Evolutionary conservation across 352 stramenopile genomes (phyloP), one percentile per base, ranked within the genome.

Genomic region (Globisporangium uncinulatum): DNA sequence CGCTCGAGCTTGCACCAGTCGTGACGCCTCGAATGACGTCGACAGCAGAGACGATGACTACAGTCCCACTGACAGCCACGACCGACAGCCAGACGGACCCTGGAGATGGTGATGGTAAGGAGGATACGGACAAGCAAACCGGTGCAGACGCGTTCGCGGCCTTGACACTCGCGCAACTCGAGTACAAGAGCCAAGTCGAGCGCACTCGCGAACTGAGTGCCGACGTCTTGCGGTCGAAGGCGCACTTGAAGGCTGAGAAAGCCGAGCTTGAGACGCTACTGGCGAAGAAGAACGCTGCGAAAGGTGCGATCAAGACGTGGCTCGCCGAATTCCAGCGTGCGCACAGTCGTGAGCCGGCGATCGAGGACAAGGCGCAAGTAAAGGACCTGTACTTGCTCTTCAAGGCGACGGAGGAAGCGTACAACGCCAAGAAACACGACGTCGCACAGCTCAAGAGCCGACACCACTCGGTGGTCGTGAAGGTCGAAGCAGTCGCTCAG

Each of bases 311-410:
- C 52, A 93, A 89, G 63, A 48, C 61, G 6, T 93, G 80, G 83
- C 66, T 93, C 17, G 51, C 63, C 8, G 67, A 67, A 3, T 93
- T 93, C 37, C 69, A 86, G 54, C 45, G 49, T 11, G 58, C 67
- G 37, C 60, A 87, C 50, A 61, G 65, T 0, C 69, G 77, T 0
- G 80, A 90, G 0, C 83, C 80, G 6, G 75, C 69, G 21, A 82
- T 90, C n/a, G 72, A 88, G n/a, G 83, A 93, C 43, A 91, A 93
- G 50, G 70, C 80, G 8, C 68, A 81, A 39, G 83, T 90, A 32
- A 90, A 91, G 46, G 77, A 88, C 20, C 59, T 87, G 36, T 93
- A 93, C 43, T 21, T 89, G 20, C 66, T 68, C 20, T 93, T 93
- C 69, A 91, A 93, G 61, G 66, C 70, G n/a, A 67, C 64, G 8